Evolutionary conservation across 2,329 filamentous ascomycete species (phyloP).

Genomic region (Thermothelomyces thermophilus): DNA sequence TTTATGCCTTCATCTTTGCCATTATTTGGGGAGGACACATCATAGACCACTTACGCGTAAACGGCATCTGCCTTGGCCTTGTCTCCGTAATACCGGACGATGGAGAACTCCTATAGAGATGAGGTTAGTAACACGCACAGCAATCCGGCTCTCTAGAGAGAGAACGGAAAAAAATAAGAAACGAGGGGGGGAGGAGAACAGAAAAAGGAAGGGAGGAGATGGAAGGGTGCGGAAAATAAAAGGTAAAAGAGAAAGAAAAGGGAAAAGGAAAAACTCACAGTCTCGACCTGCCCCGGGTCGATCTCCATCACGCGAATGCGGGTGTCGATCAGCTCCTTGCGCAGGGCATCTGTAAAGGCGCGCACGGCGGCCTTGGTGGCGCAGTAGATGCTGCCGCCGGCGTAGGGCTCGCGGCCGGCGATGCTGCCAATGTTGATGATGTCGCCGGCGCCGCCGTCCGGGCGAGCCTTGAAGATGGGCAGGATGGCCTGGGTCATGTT

Average conservation of each 20-base stretch:
- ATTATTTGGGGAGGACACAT: not conserved
- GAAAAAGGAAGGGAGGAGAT: too few species aligned
- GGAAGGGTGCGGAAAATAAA: too few species aligned
- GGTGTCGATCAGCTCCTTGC: conserved; percentile 75
- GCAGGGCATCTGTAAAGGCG: conserved; percentile 73
- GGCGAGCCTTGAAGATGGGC: conserved; percentile 69
- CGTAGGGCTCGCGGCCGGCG: conserved; percentile 81
- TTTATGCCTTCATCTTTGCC: not conserved
- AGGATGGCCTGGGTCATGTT: conserved; percentile 92
- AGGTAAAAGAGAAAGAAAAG: too few species aligned
- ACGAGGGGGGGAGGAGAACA: too few species aligned
- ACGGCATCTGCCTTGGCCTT: conserved; percentile 85
- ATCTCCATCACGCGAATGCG: conserved; percentile 80
- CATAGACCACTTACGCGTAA: conserved; percentile 56
- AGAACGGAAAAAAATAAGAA: too few species aligned
- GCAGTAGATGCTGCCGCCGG: conserved; percentile 85
- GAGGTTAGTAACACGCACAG: not conserved
- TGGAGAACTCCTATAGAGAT: conserved; percentile 65
- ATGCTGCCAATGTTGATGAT: conserved; percentile 94
- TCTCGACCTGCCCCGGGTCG: conserved; percentile 90
- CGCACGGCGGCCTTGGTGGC: conserved; percentile 85
- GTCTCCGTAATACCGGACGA: conserved; percentile 84
- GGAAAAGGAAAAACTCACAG: conserved; percentile 40
- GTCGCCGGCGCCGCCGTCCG: conserved; percentile 73
- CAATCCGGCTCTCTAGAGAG: too few species aligned